Conservation (phyloP, 805 yeast genomes). For the Candida multigemmis region DNA sequence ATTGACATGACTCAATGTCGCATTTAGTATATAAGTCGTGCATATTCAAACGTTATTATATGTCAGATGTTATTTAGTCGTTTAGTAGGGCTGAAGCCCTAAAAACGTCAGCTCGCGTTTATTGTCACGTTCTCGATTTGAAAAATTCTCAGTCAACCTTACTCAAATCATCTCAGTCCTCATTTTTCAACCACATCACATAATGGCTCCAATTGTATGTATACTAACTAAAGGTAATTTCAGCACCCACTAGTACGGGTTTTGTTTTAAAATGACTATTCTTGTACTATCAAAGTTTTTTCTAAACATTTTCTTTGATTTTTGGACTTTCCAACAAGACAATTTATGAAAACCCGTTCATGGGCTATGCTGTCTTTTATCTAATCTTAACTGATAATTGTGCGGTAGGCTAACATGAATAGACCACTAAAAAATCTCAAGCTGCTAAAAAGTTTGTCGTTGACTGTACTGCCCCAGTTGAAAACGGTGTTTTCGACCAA, state of each 20-base stretch:
- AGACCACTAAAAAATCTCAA: slow-evolving; percentile 67
- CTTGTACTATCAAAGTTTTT: slow-evolving; percentile 3
- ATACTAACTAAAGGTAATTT: slow-evolving; percentile 14
- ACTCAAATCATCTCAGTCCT: no score
- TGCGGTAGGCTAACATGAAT: slow-evolving; percentile 70
- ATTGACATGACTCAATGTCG: no score
- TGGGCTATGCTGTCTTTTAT: slow-evolving; percentile 42
- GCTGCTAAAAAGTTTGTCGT: slow-evolving; percentile 85
- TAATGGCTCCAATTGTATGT: slow-evolving; percentile 94
- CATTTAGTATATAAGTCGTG: no score
- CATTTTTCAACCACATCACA: no score
- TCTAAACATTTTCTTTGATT: slow-evolving; percentile 1
- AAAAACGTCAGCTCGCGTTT: no score
- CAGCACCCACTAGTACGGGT: slow-evolving; percentile 33
- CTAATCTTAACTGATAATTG: slow-evolving; percentile 22
- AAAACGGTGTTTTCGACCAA: slow-evolving; percentile 96
- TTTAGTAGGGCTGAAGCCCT: no score
- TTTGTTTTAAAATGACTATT: slow-evolving; percentile 5
- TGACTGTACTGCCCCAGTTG: slow-evolving; percentile 96
- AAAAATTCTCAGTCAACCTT: no score
- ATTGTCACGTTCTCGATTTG: no score
- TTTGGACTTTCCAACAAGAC: slow-evolving; percentile 1
- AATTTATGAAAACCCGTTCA: slow-evolving; percentile 25
- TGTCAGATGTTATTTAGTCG: no score
- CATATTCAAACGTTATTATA: no score